Evolutionary conservation across 2,329 filamentous ascomycete genomes (phyloP), one percentile per base, ranked within the genome.

Genomic region (Zymoseptoria tritici): DNA sequence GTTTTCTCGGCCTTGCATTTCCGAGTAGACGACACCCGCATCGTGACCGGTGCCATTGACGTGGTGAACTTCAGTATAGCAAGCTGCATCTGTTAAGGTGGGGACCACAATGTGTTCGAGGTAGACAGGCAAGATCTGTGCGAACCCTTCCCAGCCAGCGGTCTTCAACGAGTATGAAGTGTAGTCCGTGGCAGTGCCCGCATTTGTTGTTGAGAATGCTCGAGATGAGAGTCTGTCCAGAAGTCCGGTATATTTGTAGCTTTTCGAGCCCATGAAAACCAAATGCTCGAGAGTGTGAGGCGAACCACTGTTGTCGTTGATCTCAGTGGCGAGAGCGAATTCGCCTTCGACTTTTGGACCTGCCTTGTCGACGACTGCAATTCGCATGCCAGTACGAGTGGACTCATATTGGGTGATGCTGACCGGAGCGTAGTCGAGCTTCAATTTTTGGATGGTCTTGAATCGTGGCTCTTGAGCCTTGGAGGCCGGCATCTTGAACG

Each of bases 1-100:
- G 71, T 96, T 96, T 72, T 97, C 89, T 2, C 96, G 86, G 22
- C 87, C 94, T 76, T 99, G 94, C 94, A 99, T 99, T 76, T 99
- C 94, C 0, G 93, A 97, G 76, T 99, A 99, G 8, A 99, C 94
- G 7, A 70, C 70, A 69, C 79, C 94, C 50, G 94, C 94, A 81
- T 99, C 94, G 64, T 97, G 89, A 59, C 94, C 94, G 66, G 90
- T 85, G 16, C 91, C 93, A 71, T 99, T 91, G 58, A 99, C 84
- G 73, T 99, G 94, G 77, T 96, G 91, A 1, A 99, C 94, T 74
- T 99, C 94, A 2, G 94, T 99, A 65, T 93, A 88, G 72, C 95
- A 97, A 9, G 86, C 91, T 58, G 92, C 89, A 74, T 99, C 93
- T 0, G 92, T 97, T 62, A 99, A 80, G 7, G 91, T 96, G 0